Base-by-base conservation (phyloP, 129 eudicot genomes). In the Flaveria trinervia region DNA sequence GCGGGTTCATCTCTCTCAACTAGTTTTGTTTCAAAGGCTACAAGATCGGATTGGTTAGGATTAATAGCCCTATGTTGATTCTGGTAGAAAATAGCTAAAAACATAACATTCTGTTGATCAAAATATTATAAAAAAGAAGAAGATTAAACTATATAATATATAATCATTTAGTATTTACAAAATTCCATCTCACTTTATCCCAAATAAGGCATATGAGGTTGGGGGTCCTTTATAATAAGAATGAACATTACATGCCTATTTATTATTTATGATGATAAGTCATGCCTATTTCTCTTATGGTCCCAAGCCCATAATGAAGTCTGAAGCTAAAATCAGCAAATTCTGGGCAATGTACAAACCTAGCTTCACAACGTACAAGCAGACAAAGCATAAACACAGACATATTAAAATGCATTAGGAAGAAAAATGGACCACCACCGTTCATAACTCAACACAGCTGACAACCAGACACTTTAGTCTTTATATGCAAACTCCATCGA, bases 381-480 rank as follows among this genome's bases (percentile, higher is more conserved):
- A 15, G 20, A 18, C 15, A 77, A 67, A 26, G 68, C 71, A 25
- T 25, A 39, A 72, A 28, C 80, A 50, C 45, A 26, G 83, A 28
- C 48, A n/a, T 48, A 15, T 43, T 65, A 64, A 39, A 69, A 71
- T 54, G 26, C 49, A 41, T 30, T 17, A 65, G 17, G 3, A 65
- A 66, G 44, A 66, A 54, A 20, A 52, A 4, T 73, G 71, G 84
- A 74, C 80, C 84, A 66, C 84, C 71, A 66, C 45, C 11, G 74
- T 67, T 46, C 64, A 74, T 44, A 8, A 28, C 43, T 59, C 26
- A 26, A 23, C 59, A 52, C 69, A 73, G 65, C 20, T 44, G 73
- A 39, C 69, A 67, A 80, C 79, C 52, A 73, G 74, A 57, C 44
- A 73, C 73, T 51, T 64, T 20, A 20, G 22, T 20, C 22, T 20